phyloP scores from a whole-genome alignment of 2,329 filamentous ascomycete species.

The Elsinoe australis region DNA sequence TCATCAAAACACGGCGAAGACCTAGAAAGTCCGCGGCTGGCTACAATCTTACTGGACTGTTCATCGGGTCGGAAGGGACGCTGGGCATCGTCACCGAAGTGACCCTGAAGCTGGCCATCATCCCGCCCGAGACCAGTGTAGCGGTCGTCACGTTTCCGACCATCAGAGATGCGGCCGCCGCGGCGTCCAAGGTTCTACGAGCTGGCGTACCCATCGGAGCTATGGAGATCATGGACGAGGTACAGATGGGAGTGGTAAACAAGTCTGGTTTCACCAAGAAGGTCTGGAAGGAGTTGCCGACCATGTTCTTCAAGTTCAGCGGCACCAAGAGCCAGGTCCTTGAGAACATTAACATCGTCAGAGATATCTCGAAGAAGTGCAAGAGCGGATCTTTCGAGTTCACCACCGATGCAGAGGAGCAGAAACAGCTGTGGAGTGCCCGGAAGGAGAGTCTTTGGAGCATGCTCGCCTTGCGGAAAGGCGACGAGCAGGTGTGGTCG shows the following conservation, averaged over 20 bases:
- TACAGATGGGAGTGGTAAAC: conserved; percentile 80
- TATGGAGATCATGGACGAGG: conserved; percentile 83
- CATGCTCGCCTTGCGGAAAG: conserved; percentile 49
- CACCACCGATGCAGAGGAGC: conserved; percentile 46
- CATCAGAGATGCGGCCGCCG: conserved; percentile 66
- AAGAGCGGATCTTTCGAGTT: conserved; percentile 49
- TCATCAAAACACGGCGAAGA: conserved; percentile 72
- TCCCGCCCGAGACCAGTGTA: conserved; percentile 68
- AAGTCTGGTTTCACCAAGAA: conserved; percentile 61
- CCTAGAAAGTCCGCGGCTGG: conserved; percentile 72
- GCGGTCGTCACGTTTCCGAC: conserved; percentile 72
- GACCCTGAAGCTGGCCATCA: conserved; percentile 68
- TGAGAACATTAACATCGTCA: conserved; percentile 66
- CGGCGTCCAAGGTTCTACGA: conserved; percentile 68
- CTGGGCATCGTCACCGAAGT: conserved; percentile 75
- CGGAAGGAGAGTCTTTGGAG: conserved; percentile 55
- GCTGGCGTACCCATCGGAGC: conserved; percentile 65
- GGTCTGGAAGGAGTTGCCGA: conserved; percentile 67
- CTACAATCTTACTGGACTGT: conserved; percentile 73
- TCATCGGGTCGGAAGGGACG: conserved; percentile 75
- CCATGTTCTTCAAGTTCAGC: conserved; percentile 72
- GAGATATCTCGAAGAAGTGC: conserved; percentile 57
- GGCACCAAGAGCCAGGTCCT: conserved; percentile 65
- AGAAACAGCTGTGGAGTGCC: conserved; percentile 52
- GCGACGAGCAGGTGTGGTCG: conserved; percentile 53